Percentiles rank a stretch among this genome's conserved stretches.
Evolutionary conservation across 1,284 basidiomycete genomes (phyloP).

Genomic region (Boletellus deceptivus): DNA sequence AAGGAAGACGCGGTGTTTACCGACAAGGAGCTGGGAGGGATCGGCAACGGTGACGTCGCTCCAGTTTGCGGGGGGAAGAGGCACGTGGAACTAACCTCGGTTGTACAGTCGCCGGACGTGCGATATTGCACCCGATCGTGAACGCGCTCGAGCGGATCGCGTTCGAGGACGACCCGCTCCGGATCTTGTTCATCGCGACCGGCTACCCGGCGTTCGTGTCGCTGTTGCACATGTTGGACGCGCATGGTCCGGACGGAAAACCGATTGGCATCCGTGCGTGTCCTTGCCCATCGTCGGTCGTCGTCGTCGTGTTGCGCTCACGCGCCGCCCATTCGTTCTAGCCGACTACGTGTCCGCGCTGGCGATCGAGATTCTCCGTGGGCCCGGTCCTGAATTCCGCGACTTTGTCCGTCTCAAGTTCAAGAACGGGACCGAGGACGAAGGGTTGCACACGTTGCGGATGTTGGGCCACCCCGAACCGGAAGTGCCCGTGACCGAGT

Average conservation of each 20-base stretch:
- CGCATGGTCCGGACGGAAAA: conserved; percentile 50
- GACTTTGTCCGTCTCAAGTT: conserved; percentile 82
- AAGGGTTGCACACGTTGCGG: conserved; percentile 54
- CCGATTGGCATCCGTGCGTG: conserved; percentile 62
- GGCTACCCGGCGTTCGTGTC: conserved; percentile 89
- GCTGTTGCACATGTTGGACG: conserved; percentile 73
- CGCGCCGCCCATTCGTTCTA: conserved; percentile 17
- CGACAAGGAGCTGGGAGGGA: conserved; percentile 53
- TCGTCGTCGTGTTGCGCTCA: no score
- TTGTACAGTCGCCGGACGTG: conserved; percentile 73
- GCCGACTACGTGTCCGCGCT: conserved; percentile 79
- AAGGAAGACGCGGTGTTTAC: conserved; percentile 78
- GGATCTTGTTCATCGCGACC: conserved; percentile 69
- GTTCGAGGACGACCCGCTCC: conserved; percentile 74
- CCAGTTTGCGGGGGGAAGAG: no score
- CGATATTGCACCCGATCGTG: conserved; percentile 69
- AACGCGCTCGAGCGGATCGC: conserved; percentile 70
- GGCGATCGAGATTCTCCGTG: conserved; percentile 73
- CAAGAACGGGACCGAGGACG: conserved; percentile 72
- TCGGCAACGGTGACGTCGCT: conserved; percentile 75
- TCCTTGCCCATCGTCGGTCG: no score
- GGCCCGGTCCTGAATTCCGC: conserved; percentile 66
- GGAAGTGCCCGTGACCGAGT: conserved; percentile 66
- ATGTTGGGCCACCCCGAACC: conserved; percentile 66
- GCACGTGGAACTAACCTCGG: conserved; percentile 1